phyloP scores from a whole-genome alignment of 1,284 basidiomycete species.

The Coniferiporia sulphurascens region DNA sequence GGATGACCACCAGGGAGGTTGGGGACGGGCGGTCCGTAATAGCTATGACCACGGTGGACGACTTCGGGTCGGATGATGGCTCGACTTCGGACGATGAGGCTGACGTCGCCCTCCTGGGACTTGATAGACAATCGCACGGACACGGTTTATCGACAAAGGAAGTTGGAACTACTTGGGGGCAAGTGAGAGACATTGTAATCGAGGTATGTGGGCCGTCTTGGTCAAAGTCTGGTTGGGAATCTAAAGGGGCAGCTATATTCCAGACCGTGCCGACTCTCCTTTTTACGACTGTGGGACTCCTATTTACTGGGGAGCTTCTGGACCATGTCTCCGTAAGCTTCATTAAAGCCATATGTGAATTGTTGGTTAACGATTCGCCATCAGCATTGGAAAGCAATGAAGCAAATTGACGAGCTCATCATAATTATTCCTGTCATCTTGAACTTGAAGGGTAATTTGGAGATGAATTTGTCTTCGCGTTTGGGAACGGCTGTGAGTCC shows the following conservation, averaged over 20 bases:
- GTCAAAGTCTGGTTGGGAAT: constrained; percentile 11
- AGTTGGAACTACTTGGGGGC: constrained; percentile 38
- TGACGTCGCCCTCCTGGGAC: constrained; percentile 13
- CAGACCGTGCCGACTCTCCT: constrained; percentile 72
- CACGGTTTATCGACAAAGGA: constrained; percentile 9
- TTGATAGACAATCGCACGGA: constrained; percentile 13
- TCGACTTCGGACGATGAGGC: constrained; percentile 12
- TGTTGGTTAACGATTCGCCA: background rate
- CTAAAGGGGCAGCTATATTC: background rate
- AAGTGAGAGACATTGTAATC: constrained; percentile 54
- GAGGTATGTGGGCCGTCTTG: constrained; percentile 44
- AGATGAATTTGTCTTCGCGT: constrained; percentile 88
- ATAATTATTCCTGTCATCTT: constrained; percentile 94
- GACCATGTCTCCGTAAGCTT: constrained; percentile 75
- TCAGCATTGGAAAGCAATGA: constrained; percentile 87
- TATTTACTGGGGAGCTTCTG: constrained; percentile 86
- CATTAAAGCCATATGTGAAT: background rate
- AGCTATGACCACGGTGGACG: constrained; percentile 8
- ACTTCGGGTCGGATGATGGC: constrained; percentile 15
- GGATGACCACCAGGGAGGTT: constrained; percentile 2
- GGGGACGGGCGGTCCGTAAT: constrained; percentile 2
- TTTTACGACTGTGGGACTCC: constrained; percentile 64
- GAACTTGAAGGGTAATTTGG: constrained; percentile 95
- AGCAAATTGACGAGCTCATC: constrained; percentile 88
- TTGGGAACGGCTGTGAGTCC: constrained; percentile 55